Conservation (phyloP, 148 eudicot species). For the Beta vulgaris region DNA sequence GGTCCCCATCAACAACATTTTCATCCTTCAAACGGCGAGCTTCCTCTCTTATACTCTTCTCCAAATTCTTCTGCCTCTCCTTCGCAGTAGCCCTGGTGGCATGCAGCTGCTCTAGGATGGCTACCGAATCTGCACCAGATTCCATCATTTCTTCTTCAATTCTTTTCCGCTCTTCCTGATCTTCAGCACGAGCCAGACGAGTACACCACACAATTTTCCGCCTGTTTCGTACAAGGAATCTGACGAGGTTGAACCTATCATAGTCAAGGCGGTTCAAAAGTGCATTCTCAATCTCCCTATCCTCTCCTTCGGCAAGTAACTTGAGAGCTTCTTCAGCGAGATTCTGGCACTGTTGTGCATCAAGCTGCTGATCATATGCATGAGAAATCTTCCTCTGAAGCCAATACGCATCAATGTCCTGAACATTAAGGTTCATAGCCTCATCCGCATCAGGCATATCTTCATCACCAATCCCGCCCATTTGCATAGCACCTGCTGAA, state of each 20-base stretch:
- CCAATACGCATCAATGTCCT: conserved; percentile 83
- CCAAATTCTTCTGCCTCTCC: conserved; percentile 75
- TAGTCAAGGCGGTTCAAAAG: conserved; percentile 61
- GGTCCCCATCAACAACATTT: conserved; percentile 45
- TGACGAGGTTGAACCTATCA: conserved; percentile 58
- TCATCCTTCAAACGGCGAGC: conserved; percentile 70
- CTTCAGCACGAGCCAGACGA: conserved; percentile 73
- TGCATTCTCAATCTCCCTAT: conserved; percentile 57
- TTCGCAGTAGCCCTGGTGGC: conserved; percentile 78
- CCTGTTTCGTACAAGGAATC: conserved; percentile 58
- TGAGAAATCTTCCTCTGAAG: conserved; percentile 75
- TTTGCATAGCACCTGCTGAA: conserved; percentile 63
- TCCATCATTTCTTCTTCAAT: conserved; percentile 69
- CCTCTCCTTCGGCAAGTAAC: conserved; percentile 67
- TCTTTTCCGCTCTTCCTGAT: conserved; percentile 55
- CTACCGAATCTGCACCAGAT: conserved; percentile 48
- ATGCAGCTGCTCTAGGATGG: conserved; percentile 74
- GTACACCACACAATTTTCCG: conserved; percentile 78
- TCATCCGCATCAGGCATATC: conserved; percentile 55
- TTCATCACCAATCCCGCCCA: conserved; percentile 80
- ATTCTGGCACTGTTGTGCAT: conserved; percentile 65
- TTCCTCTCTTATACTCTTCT: conserved; percentile 70
- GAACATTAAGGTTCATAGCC: conserved; percentile 70
- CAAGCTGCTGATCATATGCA: conserved; percentile 67
- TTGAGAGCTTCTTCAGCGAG: conserved; percentile 73